Conservation (phyloP, 495 filamentous ascomycete species). For the Annulohypoxylon bovei region DNA sequence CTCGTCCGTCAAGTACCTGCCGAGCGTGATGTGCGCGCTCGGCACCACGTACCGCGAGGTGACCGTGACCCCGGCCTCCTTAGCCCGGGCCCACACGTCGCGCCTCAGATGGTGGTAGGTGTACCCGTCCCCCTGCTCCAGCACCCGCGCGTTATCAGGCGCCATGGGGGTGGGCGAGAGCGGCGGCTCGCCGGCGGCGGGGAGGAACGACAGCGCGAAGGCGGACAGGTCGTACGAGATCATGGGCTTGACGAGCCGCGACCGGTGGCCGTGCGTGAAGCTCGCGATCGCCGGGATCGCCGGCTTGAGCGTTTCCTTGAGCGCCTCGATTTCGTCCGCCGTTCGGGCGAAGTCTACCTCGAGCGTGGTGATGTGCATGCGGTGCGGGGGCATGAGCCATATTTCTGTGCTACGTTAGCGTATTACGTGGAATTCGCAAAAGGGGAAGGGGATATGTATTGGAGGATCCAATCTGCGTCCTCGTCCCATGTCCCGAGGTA, state of each 20-base stretch:
- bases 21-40: constrained; percentile 88
- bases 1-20: constrained; percentile 72
- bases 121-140: constrained; percentile 64
- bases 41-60: constrained; percentile 84
- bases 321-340: constrained; percentile 64
- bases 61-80: constrained; percentile 67
- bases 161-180: constrained; percentile 50
- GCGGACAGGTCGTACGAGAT: constrained; percentile 86
- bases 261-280: constrained; percentile 68
- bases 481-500: no score
- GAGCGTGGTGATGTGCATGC: constrained; percentile 86
- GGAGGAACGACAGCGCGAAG: constrained; percentile 85
- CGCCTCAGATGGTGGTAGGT: constrained; percentile 91
- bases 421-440: background rate
- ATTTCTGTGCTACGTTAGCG: constrained; percentile 63
- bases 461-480: no score
- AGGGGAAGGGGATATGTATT: background rate
- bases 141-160: constrained; percentile 38
- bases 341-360: constrained; percentile 81
- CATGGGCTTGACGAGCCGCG: constrained; percentile 81
- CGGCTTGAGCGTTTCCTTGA: constrained; percentile 64
- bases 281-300: constrained; percentile 64
- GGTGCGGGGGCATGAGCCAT: constrained; percentile 82
- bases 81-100: constrained; percentile 73
- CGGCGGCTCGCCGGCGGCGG: constrained; percentile 68